Base-by-base conservation (phyloP, 768 basidiomycete species). In the Suillus brevipes region DNA sequence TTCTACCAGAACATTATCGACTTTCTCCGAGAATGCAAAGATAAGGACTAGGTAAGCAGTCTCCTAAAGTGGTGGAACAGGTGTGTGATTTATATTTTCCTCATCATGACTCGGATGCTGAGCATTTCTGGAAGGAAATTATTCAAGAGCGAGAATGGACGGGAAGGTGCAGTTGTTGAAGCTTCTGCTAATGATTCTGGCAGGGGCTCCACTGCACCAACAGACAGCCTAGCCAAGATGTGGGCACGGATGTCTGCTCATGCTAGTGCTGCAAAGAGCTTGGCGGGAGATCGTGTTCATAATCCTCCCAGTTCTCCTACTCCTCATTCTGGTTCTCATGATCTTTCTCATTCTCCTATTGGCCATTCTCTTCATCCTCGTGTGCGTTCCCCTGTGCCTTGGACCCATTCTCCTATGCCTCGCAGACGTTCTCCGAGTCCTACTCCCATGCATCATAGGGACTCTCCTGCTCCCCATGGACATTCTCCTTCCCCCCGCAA, bases 1-100 rank as follows among this genome's bases (percentile, higher is more conserved):
- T 68, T 64, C 31, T 69, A 69, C 8, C 62, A 62, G 5, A 43
- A 20, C 12, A 34, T 36, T 0, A 1, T 31, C 4, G 43, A 60
- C 0, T 0, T 63, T 0, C 52, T 69, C 34, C 13, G 61, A 0
- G 45, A 64, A 4, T 67, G 38, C 6, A 25, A 56, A 36, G 40
- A 64, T 28, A 59, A 57, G 50, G 55, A 34, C 13, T 64, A 43
- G 42, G 56, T 31, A 14, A 43, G 13, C 10, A 31, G 18, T 40
- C 40, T 58, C 43, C 3, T 45, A 45, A 45, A 45, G n/a, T 45
- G 43, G 43, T 45, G 43, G 43, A 45, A 45, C 8, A 45, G 43
- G 43, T 45, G 8, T 4, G 9, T n/a, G 12, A 45, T 45, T 45
- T n/a, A 7, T 1, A 45, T 8, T n/a, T 45, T 45, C 20, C 0